phyloP scores from a whole-genome alignment of 2,329 filamentous ascomycete genomes.

The Chaetomiaceae sp. region DNA sequence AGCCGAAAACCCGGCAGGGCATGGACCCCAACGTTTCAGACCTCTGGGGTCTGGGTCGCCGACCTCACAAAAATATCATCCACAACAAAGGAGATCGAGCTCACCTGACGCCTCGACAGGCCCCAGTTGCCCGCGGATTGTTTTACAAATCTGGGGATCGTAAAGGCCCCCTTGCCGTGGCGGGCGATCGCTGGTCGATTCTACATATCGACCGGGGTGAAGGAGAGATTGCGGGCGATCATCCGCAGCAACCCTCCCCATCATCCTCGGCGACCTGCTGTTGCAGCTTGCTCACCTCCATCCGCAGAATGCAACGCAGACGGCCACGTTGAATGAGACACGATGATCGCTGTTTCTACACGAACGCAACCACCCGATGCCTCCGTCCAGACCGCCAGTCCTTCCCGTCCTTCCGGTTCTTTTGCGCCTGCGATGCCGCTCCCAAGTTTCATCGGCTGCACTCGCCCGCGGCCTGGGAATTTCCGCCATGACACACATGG shows the following conservation, averaged over 20 bases:
- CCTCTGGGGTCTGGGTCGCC: no score
- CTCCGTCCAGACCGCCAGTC: not conserved
- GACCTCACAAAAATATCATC: no score
- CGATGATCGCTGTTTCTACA: conserved; percentile 9
- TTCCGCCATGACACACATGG: not conserved
- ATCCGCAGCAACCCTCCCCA: no score
- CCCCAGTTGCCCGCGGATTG: not conserved
- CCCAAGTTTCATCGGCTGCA: no score
- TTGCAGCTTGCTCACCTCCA: not conserved
- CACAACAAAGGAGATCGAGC: no score
- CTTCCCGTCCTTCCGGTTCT: no score
- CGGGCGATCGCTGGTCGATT: conserved; percentile 10
- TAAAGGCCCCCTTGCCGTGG: not conserved
- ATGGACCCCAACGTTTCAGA: not conserved
- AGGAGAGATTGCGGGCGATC: conserved; percentile 12
- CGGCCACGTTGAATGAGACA: conserved; percentile 17
- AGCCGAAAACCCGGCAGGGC: not conserved
- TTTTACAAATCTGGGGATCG: conserved; percentile 12
- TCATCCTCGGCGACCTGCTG: no score
- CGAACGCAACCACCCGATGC: not conserved
- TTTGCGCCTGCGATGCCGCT: not conserved
- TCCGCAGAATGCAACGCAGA: conserved; percentile 1
- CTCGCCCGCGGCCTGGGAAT: not conserved
- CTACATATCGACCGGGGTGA: not conserved
- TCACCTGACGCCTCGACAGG: not conserved